Percentiles rank a stretch among this genome's conserved stretches.
Conservation (phyloP, 2,329 filamentous ascomycete species). For the Colletotrichum australisinense region DNA sequence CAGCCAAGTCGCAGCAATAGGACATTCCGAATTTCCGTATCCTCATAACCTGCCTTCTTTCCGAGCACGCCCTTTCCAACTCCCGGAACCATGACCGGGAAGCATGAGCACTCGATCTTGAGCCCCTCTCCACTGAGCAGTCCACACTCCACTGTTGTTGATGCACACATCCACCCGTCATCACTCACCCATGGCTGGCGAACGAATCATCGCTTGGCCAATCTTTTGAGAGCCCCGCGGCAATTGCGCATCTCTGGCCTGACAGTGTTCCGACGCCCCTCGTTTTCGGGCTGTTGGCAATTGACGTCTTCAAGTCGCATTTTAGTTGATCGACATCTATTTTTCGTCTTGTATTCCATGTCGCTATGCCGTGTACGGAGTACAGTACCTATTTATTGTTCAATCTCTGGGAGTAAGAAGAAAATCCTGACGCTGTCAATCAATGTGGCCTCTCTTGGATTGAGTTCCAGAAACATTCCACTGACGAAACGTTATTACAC, state of each 20-base stretch:
- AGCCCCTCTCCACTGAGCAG: neutral
- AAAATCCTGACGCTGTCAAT: neutral
- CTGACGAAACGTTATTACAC: neutral
- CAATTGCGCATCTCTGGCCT: constrained; percentile 32
- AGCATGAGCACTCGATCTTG: neutral
- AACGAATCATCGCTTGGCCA: constrained; percentile 7
- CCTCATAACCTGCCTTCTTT: constrained; percentile 13
- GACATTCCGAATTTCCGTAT: neutral
- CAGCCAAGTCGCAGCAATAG: neutral
- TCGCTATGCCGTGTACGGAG: neutral
- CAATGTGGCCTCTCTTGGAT: neutral
- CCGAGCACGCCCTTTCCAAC: neutral
- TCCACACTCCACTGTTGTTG: neutral
- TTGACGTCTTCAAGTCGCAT: constrained; percentile 28
- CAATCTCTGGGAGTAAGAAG: neutral
- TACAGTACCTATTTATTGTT: neutral
- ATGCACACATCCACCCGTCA: constrained; percentile 12
- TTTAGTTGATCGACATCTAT: constrained; percentile 17
- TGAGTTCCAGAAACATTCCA: neutral
- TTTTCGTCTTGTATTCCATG: neutral
- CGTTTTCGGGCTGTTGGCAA: constrained; percentile 4
- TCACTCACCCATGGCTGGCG: neutral
- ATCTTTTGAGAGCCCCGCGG: constrained; percentile 13
- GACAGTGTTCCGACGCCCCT: constrained; percentile 1
- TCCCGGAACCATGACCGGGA: neutral